A percentile compares a stretch with the other conserved stretches of the same genome.
phyloP scores from a whole-genome alignment of 129 eudicot genomes.

The Mikania micrantha region DNA sequence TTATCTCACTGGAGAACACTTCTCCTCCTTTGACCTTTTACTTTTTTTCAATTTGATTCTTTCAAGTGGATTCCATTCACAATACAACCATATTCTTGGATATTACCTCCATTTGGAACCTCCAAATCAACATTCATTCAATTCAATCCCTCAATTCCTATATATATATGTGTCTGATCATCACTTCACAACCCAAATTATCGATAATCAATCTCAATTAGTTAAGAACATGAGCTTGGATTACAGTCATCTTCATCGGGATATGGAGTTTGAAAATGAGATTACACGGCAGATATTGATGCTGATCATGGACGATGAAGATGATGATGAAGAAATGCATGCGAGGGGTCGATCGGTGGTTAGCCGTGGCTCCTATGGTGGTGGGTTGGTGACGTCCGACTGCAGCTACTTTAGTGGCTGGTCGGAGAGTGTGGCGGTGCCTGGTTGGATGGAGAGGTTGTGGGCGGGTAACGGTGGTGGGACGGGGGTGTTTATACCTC shows the following conservation, averaged over 20 bases:
- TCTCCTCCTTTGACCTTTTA: background rate
- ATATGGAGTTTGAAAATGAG: too few relatives aligned
- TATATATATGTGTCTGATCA: too few relatives aligned
- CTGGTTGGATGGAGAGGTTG: conserved; percentile 43
- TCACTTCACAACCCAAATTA: too few relatives aligned
- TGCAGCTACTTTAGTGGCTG: conserved; percentile 49
- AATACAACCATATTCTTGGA: conserved; percentile 22
- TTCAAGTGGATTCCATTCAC: conserved; percentile 20
- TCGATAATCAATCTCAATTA: too few relatives aligned
- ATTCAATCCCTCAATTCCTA: background rate
- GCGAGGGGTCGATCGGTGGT: too few relatives aligned
- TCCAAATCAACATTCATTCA: conserved; percentile 11
- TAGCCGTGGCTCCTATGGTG: background rate
- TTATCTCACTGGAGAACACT: background rate
- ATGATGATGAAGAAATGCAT: too few relatives aligned
- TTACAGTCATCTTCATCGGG: background rate
- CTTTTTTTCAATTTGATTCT: conserved; percentile 19
- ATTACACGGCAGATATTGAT: conserved; percentile 47
- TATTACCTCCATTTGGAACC: conserved; percentile 18
- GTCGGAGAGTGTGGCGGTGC: conserved; percentile 40
- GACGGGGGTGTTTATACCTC: conserved; percentile 85
- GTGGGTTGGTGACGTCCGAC: background rate
- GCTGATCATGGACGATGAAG: conserved; percentile 41
- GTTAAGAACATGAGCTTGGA: background rate
- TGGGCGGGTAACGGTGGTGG: conserved; percentile 42